Base-by-base conservation (phyloP, 2,329 filamentous ascomycete genomes). In the Paraconiothyrium brasiliense region DNA sequence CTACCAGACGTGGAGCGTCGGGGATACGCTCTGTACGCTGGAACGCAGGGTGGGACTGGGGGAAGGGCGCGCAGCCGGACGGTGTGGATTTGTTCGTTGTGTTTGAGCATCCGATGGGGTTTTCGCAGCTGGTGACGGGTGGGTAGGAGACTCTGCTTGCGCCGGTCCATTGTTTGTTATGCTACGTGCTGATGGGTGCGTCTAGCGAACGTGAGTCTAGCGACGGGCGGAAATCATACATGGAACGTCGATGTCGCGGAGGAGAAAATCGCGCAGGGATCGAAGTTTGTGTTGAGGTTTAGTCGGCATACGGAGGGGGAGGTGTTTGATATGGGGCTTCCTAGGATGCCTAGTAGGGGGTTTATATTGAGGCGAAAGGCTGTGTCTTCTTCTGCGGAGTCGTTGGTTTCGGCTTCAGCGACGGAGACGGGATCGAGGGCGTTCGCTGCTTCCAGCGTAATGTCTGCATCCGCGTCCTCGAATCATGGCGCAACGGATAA, bases 211-310 rank as follows among this genome's bases (percentile, higher is more conserved):
- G 30, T 55, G 10, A 41, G 39, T 8, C 34, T 54, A 4, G 41
- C 52, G 13, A 39, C 35, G 11, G 27, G 22, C 39, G 58, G 58
- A 8, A 59, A 32, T 3, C 50, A 48, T 11, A 48, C 54, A 16
- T 59, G 58, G 58, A 49, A 52, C 7, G 43, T 59, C 20, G 37
- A 59, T 35, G 24, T 59, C 7, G 13, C 58, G 10, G 55, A 43
- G 20, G 50, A 32, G 7, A 46, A 55, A 27, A 24, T 55, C 32
- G 20, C 39, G 22, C 24, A 20, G 3, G 37, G 41, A 16, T n/a
- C 41, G 16, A 24, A 39, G 10, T 55, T 54, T 24, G 58, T 50
- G 20, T 37, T 59, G 3, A 16, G 50, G 6, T 59, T 55, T 11
- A 32, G 47, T 27, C 34, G 49, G 39, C 50, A 54, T 39, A 49